A percentile compares a stretch with the other conserved stretches of the same genome.
Conservation (phyloP, 805 yeast genomes). For the Nakazawaea ernobii region DNA sequence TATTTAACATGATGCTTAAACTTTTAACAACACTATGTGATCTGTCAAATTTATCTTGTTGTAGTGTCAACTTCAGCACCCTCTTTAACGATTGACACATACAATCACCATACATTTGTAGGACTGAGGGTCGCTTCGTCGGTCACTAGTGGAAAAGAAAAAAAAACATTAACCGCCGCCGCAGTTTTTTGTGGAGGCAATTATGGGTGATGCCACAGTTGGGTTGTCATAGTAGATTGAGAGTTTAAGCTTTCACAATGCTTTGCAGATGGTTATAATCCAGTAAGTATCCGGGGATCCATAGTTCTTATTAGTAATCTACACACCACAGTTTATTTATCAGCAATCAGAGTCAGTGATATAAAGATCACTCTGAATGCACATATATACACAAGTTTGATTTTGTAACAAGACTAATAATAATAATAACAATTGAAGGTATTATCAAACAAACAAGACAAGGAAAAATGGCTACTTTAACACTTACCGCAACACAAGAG, state of each 20-base stretch:
- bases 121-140: neutral
- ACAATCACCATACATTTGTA: neutral
- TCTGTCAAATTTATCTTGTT: too few species aligned
- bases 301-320: neutral
- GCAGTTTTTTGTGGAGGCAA: neutral
- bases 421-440: neutral
- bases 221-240: too few species aligned
- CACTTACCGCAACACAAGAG: constrained; percentile 6
- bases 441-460: too few species aligned
- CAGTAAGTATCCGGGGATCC: neutral
- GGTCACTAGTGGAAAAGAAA: too few species aligned
- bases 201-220: neutral
- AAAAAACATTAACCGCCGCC: neutral
- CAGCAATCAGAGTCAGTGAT: too few species aligned
- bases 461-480: constrained; percentile 14
- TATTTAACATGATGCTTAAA: too few species aligned
- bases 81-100: neutral
- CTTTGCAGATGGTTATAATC: neutral
- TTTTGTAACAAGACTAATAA: too few species aligned
- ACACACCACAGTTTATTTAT: too few species aligned
- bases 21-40: too few species aligned
- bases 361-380: too few species aligned
- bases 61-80: neutral
- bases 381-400: too few species aligned
- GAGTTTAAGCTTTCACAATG: too few species aligned